Percentiles rank a stretch among this genome's conserved stretches.
These are phyloP conservation scores for Myxozyma mucilagina DNA, from an alignment of 805 yeast species.

Conservation along the genomic window DNA sequence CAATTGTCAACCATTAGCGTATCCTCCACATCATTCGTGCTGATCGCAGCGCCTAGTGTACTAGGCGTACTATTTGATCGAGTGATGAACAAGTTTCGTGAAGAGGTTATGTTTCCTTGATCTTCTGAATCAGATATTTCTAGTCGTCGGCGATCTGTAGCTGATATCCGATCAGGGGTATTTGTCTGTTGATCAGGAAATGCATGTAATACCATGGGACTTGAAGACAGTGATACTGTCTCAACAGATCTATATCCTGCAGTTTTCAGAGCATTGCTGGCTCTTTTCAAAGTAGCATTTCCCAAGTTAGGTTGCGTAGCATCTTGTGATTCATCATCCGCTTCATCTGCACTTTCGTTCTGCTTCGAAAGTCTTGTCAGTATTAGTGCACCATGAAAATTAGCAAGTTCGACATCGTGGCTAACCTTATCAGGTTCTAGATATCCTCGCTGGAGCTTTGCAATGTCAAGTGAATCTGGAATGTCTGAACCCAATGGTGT, in stretches of 20 bases:
- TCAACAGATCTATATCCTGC: neutral
- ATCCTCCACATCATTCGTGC: neutral
- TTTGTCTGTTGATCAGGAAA: neutral
- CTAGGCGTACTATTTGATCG: neutral
- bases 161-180: neutral
- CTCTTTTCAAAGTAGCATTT: neutral
- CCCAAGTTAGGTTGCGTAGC: neutral
- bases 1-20: neutral
- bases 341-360: neutral
- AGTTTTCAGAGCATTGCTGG: neutral
- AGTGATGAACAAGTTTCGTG: neutral
- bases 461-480: slow-evolving; percentile 4
- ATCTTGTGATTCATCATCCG: slow-evolving; percentile 4
- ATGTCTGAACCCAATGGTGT: neutral
- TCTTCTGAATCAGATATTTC: slow-evolving; percentile 7
- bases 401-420: neutral
- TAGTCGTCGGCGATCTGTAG: neutral
- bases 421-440: neutral
- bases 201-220: neutral
- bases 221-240: neutral
- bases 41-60: neutral
- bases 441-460: neutral
- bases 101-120: neutral
- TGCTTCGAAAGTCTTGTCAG: neutral
- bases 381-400: neutral